Conservation (phyloP, 1,284 basidiomycete species). For the Pholiota adiposa region DNA sequence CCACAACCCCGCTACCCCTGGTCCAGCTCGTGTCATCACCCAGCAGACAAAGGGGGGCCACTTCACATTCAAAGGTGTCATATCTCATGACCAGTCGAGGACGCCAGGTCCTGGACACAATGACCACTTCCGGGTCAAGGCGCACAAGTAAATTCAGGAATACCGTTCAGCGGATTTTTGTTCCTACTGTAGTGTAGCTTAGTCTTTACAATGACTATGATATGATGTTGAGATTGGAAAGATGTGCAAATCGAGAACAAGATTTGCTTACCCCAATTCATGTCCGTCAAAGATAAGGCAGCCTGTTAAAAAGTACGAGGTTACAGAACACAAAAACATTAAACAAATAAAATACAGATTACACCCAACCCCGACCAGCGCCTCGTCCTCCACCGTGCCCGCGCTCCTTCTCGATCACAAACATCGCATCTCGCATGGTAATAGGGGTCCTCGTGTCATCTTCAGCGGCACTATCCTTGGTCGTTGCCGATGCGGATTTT, state of each 20-base stretch:
- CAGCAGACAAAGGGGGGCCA: not conserved
- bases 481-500: constrained; percentile 38
- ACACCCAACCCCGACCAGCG: constrained; percentile 72
- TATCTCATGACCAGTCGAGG: constrained; percentile 9
- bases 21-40: constrained; percentile 15
- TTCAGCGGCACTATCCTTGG: constrained; percentile 33
- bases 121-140: constrained; percentile 13
- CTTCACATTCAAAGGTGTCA: not conserved
- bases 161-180: too few species aligned
- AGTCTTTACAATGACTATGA: too few species aligned
- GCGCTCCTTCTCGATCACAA: constrained; percentile 76
- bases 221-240: too few species aligned
- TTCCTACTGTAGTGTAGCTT: too few species aligned
- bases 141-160: not conserved
- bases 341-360: constrained; percentile 19
- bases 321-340: not conserved
- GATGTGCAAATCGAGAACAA: too few species aligned
- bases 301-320: too few species aligned
- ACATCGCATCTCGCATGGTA: constrained; percentile 78
- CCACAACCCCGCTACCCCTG: not conserved
- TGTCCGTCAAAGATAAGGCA: too few species aligned
- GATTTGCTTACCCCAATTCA: too few species aligned
- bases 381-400: constrained; percentile 81
- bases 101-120: not conserved
- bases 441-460: constrained; percentile 62